Conservation (phyloP, 2,329 filamentous ascomycete species). For the Talaromyces sp. region DNA sequence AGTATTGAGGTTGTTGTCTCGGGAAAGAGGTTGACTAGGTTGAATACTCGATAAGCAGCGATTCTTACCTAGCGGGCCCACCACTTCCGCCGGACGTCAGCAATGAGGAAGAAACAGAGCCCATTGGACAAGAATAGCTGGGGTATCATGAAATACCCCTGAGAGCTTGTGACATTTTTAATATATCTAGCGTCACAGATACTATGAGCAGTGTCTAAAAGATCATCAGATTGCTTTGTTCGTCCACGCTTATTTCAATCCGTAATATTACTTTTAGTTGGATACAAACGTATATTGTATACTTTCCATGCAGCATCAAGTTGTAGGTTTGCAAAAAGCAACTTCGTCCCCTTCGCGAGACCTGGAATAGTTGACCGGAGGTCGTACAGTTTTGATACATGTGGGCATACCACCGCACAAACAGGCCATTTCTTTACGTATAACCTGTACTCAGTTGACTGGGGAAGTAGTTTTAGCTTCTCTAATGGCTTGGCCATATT, state of each 20-base stretch:
- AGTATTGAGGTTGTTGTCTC: not conserved
- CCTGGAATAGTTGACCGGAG: conserved; percentile 19
- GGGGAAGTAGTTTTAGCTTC: conserved; percentile 20
- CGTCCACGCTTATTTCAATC: conserved; percentile 18
- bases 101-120: not conserved
- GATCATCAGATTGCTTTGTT: conserved; percentile 24
- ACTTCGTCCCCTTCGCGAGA: conserved; percentile 17
- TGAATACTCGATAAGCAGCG: not conserved
- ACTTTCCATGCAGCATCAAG: conserved; percentile 27
- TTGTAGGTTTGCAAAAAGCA: conserved; percentile 26
- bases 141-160: not conserved
- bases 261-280: too few relatives aligned
- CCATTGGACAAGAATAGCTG: not conserved
- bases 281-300: not conserved
- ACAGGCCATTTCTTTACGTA: conserved; percentile 24
- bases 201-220: conserved; percentile 25
- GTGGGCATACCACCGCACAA: conserved; percentile 27
- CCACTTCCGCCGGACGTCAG: not conserved
- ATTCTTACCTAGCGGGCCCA: not conserved
- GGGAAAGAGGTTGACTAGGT: not conserved
- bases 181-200: conserved; percentile 18
- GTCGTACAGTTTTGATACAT: conserved; percentile 25
- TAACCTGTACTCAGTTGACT: conserved; percentile 20
- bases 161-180: not conserved
- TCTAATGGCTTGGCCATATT: conserved; percentile 24